Base-by-base conservation (phyloP, 352 stramenopile genomes). In the Phytopythium oedochilum region DNA sequence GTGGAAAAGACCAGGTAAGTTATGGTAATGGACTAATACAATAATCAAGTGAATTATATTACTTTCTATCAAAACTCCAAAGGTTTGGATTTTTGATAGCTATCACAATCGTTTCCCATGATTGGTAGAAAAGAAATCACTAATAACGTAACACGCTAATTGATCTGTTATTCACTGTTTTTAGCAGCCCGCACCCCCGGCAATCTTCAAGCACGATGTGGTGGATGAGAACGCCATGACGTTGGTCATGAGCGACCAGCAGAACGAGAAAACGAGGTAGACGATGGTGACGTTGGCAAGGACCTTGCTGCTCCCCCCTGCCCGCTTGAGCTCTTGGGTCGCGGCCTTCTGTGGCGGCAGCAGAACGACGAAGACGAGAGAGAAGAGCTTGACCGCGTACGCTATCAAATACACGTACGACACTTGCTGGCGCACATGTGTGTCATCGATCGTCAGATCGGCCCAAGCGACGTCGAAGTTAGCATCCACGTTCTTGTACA, bases 401-500 rank as follows among this genome's bases (percentile, higher is more conserved):
- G 57, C 60, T 52, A 57, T 66, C 10, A 77, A 43, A 50, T 74
- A 74, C 3, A 57, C 65, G 54, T 74, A 77, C 5, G 68, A 63
- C 36, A 71, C 62, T 44, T 85, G 69, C 22, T 70, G 22, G 7
- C 68, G 66, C 48, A 71, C 68, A 14, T 58, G 40, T 2, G 57
- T 63, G 56, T 71, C 60, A 48, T 84, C 73, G 14, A 58, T 59
- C 53, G 75, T 63, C 11, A 84, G 52, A 23, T 77, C 65, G 7
- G 56, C 50, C 39, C 48, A 72, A n/a, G 63, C 42, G 28, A 84
- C 62, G 45, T 70, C 64, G 20, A 82, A 87, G 29, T 71, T 70
- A 55, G 71, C 62, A 57, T 83, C 71, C 25, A 83, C 73, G 58
- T 76, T 76, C 61, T 81, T 80, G 58, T 62, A 71, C 34, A 83